Percentiles rank a stretch among this genome's conserved stretches.
Conservation (phyloP, 2,329 filamentous ascomycete species). For the Stagonosporopsis chrysanthemi region DNA sequence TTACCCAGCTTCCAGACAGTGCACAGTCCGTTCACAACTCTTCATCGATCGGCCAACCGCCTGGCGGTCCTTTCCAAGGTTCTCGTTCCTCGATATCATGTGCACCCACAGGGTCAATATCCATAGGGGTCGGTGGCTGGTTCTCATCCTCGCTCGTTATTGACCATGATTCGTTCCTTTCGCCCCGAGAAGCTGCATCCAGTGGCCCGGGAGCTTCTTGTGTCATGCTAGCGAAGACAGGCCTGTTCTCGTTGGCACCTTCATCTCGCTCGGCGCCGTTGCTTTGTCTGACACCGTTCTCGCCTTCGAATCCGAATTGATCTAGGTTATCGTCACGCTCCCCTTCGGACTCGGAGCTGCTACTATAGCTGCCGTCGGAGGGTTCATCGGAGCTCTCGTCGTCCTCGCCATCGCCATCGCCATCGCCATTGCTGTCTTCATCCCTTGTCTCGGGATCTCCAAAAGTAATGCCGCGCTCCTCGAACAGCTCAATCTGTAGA, state of each 20-base stretch:
- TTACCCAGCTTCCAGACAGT: not conserved
- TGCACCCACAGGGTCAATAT: not conserved
- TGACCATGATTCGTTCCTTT: not conserved
- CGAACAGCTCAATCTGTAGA: conserved; percentile 29
- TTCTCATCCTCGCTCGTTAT: not conserved
- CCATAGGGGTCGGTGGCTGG: conserved; percentile 3
- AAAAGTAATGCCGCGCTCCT: conserved; percentile 21
- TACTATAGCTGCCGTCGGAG: no score
- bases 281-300: not conserved
- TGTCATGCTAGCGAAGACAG: not conserved
- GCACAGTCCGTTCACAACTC: not conserved
- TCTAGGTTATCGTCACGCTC: not conserved
- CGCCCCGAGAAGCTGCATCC: no score
- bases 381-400: not conserved
- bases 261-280: not conserved
- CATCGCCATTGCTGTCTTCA: not conserved
- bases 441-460: not conserved
- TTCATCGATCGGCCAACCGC: not conserved
- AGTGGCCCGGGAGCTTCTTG: no score
- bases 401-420: not conserved
- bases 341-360: not conserved
- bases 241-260: not conserved
- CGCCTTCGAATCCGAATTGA: not conserved
- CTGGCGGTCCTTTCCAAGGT: not conserved
- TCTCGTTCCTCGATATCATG: not conserved